Evolutionary conservation across 495 filamentous ascomycete species (phyloP).

Genomic region (Articulospora tetracladia): DNA sequence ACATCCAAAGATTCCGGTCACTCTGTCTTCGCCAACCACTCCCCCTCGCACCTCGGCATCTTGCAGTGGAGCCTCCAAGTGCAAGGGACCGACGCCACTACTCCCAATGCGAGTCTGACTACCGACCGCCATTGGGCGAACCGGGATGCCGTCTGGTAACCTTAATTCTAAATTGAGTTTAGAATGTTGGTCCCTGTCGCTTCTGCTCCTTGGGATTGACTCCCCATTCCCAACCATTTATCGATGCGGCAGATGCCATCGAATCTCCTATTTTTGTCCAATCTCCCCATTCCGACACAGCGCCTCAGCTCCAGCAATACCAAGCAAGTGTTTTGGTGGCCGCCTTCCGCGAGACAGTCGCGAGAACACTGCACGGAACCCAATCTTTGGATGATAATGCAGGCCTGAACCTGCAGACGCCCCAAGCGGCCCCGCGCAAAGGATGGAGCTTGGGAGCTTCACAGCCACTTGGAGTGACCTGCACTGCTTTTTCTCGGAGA

Average conservation of each 20-base stretch:
- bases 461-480: background rate
- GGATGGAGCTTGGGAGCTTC: background rate
- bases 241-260: background rate
- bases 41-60: too few relatives aligned
- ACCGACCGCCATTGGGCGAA: background rate
- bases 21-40: too few relatives aligned
- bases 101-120: background rate
- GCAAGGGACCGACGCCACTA: background rate
- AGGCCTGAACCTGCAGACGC: background rate
- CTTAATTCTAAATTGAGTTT: background rate
- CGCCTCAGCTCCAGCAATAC: background rate
- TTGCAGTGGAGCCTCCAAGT: background rate
- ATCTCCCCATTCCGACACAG: background rate
- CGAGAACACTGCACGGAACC: background rate
- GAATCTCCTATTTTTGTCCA: background rate
- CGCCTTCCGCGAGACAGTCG: too few relatives aligned
- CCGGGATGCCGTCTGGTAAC: background rate
- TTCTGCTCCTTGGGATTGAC: too few relatives aligned
- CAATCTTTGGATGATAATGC: too few relatives aligned
- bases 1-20: too few relatives aligned
- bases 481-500: background rate
- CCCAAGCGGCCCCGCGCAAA: background rate
- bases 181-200: background rate
- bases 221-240: background rate
- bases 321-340: too few relatives aligned